These are phyloP conservation scores for Aspergillus sp. DNA, from an alignment of 2,329 filamentous ascomycete genomes.

Conservation along the genomic window DNA sequence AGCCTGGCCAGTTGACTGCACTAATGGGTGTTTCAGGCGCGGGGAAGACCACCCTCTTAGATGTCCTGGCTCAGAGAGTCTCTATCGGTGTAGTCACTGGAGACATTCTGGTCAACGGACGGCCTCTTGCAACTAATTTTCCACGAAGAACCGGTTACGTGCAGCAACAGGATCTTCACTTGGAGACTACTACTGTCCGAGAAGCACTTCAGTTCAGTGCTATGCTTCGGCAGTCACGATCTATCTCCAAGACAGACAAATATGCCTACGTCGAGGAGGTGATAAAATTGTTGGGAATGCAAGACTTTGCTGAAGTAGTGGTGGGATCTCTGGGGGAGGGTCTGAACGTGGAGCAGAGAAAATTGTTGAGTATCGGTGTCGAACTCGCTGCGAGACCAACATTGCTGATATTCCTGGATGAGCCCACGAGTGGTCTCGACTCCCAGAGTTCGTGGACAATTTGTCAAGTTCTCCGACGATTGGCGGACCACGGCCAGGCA, in stretches of 20 bases:
- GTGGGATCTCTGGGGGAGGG: too few relatives aligned
- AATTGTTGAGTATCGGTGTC: slow-evolving; percentile 79
- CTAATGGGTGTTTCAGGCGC: slow-evolving; percentile 59
- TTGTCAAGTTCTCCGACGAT: slow-evolving; percentile 64
- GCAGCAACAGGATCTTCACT: slow-evolving; percentile 69
- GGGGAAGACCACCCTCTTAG: slow-evolving; percentile 58
- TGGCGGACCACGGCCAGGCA: slow-evolving; percentile 77
- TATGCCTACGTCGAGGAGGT: slow-evolving; percentile 73
- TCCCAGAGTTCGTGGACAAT: slow-evolving; percentile 73
- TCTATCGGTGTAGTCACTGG: slow-evolving; percentile 60
- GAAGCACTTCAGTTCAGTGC: too few relatives aligned
- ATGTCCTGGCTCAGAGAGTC: slow-evolving; percentile 53
- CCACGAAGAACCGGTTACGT: slow-evolving; percentile 63
- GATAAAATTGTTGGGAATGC: slow-evolving; percentile 81
- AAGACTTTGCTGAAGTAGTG: slow-evolving; percentile 76
- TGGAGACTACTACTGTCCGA: slow-evolving; percentile 75
- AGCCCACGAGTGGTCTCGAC: slow-evolving; percentile 84
- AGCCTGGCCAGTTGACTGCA: slow-evolving; percentile 50
- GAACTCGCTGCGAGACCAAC: slow-evolving; percentile 83
- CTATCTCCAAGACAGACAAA: slow-evolving; percentile 68
- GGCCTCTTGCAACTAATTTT: slow-evolving; percentile 52
- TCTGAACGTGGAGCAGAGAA: slow-evolving; percentile 57
- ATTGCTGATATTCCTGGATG: slow-evolving; percentile 79
- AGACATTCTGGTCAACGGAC: slow-evolving; percentile 61
- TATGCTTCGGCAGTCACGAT: slow-evolving; percentile 74